Conservation (phyloP, 257 asterid genomes). For the Scutellaria minor region DNA sequence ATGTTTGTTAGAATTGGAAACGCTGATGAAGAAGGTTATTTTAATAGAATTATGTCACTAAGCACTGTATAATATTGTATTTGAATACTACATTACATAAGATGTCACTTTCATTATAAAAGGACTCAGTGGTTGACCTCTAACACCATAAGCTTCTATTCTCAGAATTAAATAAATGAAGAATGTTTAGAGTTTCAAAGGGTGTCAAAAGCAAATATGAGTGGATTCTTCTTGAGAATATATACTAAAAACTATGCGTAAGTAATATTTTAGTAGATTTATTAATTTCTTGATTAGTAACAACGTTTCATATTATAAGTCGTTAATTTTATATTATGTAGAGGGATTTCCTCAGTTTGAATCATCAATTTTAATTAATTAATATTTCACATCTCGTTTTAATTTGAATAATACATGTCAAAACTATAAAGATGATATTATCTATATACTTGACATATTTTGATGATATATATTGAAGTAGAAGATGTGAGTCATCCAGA, state of each 20-base stretch:
- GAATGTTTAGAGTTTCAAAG: constrained; percentile 7
- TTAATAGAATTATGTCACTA: not conserved
- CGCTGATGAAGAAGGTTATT: not conserved
- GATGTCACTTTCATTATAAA: constrained; percentile 35
- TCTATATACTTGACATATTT: too few species aligned
- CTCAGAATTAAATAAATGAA: constrained; percentile 8
- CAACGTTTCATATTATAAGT: not conserved
- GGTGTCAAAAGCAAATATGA: not conserved
- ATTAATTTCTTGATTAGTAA: not conserved
- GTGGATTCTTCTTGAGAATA: not conserved
- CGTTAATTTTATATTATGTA: too few species aligned
- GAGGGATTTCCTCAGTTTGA: too few species aligned
- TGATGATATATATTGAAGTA: too few species aligned
- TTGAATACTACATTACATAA: not conserved
- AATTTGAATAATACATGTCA: too few species aligned
- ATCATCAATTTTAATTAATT: too few species aligned
- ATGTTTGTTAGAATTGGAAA: not conserved
- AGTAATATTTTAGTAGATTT: not conserved
- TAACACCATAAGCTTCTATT: constrained; percentile 11
- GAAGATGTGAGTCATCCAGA: too few species aligned
- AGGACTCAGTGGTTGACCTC: constrained; percentile 31
- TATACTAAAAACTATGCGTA: not conserved
- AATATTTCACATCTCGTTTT: too few species aligned
- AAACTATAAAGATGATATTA: too few species aligned
- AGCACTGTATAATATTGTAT: not conserved